Conservation (phyloP, 306 rosid species). For the Astragalus glycyphyllos region DNA sequence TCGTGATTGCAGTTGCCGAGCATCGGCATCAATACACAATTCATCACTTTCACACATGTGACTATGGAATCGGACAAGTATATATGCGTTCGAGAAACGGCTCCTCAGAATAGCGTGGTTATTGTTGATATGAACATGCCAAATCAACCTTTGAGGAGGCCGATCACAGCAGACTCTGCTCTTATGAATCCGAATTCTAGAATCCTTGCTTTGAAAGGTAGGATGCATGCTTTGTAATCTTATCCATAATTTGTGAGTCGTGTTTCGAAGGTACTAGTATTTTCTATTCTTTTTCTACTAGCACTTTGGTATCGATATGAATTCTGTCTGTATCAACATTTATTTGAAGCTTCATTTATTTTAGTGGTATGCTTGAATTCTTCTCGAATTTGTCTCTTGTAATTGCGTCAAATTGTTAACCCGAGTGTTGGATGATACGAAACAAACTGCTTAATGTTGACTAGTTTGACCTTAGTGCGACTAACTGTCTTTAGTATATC, state of each 20-base stretch:
- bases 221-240: constrained; percentile 13
- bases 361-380: not conserved
- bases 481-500: not conserved
- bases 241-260: constrained; percentile 1
- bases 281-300: not conserved
- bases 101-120: constrained; percentile 93
- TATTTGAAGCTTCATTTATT: constrained; percentile 5
- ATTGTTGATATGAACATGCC: constrained; percentile 91
- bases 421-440: constrained; percentile 1
- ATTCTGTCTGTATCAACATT: not conserved
- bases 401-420: not conserved
- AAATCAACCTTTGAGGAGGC: constrained; percentile 94
- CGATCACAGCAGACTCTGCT: constrained; percentile 94
- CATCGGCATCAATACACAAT: constrained; percentile 85
- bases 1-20: constrained; percentile 84
- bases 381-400: not conserved
- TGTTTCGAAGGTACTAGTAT: not conserved
- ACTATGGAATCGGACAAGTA: constrained; percentile 99
- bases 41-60: constrained; percentile 93
- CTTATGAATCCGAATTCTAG: constrained; percentile 97
- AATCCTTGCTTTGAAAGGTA: constrained; percentile 96
- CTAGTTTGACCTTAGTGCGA: constrained; percentile 29
- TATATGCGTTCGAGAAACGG: constrained; percentile 87
- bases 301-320: constrained; percentile 12
- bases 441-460: constrained; percentile 31